Percentiles rank a stretch among this genome's conserved stretches.
These are phyloP conservation scores for Russula griseocarnosa DNA, from an alignment of 768 basidiomycete species.

Conservation along the genomic window DNA sequence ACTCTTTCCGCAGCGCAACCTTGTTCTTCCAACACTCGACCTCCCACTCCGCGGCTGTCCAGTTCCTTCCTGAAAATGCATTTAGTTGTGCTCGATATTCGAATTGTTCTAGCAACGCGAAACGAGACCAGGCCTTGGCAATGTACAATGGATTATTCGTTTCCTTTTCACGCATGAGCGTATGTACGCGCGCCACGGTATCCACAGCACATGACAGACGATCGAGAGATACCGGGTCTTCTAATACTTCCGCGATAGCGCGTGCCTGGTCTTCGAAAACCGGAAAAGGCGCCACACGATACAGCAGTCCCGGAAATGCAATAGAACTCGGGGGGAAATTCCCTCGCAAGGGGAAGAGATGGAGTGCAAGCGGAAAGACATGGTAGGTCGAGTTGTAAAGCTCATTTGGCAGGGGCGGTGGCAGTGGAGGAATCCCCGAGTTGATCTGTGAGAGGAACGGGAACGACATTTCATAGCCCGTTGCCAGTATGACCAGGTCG, in stretches of 20 bases:
- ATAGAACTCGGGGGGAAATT: constrained; percentile 47
- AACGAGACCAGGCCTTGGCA: constrained; percentile 54
- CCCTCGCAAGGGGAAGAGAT: constrained; percentile 60
- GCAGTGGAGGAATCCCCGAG: constrained; percentile 39
- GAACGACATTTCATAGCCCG: constrained; percentile 64
- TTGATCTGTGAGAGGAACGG: constrained; percentile 55
- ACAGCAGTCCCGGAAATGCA: constrained; percentile 62
- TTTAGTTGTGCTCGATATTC: constrained; percentile 61
- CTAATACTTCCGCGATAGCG: constrained; percentile 54
- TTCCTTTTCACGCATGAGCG: not conserved
- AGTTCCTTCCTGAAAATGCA: constrained; percentile 41
- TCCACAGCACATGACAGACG: constrained; percentile 44
- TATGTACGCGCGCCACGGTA: constrained; percentile 41
- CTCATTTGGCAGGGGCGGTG: constrained; percentile 47
- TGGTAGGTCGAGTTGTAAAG: constrained; percentile 62
- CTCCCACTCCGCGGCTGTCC: constrained; percentile 53
- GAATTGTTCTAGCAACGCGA: constrained; percentile 55
- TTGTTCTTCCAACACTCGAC: constrained; percentile 51
- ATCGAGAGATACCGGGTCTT: constrained; percentile 49
- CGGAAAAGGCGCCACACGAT: constrained; percentile 66
- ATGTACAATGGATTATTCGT: constrained; percentile 41
- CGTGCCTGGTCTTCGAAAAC: constrained; percentile 74
- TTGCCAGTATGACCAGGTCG: constrained; percentile 67
- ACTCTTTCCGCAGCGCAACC: constrained; percentile 46
- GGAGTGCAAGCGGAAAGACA: constrained; percentile 66